A percentile compares a stretch with the other conserved stretches of the same genome.
phyloP scores from a whole-genome alignment of 805 yeast genomes.

The Candida silvatica region DNA sequence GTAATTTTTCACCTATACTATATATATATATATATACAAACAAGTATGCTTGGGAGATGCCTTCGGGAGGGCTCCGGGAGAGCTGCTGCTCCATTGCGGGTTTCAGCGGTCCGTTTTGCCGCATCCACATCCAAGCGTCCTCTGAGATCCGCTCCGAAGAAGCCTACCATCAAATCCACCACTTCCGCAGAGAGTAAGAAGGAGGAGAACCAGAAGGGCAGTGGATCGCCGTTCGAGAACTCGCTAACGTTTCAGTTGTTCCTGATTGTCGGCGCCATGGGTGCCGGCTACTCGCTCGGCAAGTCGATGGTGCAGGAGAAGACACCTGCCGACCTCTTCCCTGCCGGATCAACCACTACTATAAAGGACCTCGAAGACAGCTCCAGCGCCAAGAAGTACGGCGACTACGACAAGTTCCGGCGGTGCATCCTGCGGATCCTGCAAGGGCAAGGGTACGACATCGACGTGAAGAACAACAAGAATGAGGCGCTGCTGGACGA shows the following conservation, averaged over 20 bases:
- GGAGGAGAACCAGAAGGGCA: neutral
- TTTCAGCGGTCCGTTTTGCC: too few relatives aligned
- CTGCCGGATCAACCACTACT: constrained; percentile 18
- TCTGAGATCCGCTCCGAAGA: neutral
- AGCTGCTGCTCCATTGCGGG: neutral
- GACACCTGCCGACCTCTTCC: constrained; percentile 23
- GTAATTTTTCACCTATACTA: too few relatives aligned
- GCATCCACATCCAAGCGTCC: too few relatives aligned
- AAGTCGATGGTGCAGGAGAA: constrained; percentile 15
- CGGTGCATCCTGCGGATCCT: constrained; percentile 19
- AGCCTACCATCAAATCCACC: neutral
- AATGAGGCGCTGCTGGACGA: constrained; percentile 6
- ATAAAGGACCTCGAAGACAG: constrained; percentile 11
- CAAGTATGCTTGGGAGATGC: too few relatives aligned
- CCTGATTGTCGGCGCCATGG: constrained; percentile 22
- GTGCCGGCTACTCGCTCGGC: constrained; percentile 25
- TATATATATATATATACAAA: too few relatives aligned
- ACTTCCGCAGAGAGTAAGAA: neutral
- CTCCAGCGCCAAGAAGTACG: constrained; percentile 9
- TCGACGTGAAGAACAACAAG: constrained; percentile 12
- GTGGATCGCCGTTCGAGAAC: constrained; percentile 9
- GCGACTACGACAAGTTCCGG: constrained; percentile 17
- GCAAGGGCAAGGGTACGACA: constrained; percentile 12
- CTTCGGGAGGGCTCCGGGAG: too few relatives aligned
- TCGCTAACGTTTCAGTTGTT: constrained; percentile 22